Evolutionary conservation across 257 asterid species (phyloP).

Genomic region (Solanum chmielewskii): DNA sequence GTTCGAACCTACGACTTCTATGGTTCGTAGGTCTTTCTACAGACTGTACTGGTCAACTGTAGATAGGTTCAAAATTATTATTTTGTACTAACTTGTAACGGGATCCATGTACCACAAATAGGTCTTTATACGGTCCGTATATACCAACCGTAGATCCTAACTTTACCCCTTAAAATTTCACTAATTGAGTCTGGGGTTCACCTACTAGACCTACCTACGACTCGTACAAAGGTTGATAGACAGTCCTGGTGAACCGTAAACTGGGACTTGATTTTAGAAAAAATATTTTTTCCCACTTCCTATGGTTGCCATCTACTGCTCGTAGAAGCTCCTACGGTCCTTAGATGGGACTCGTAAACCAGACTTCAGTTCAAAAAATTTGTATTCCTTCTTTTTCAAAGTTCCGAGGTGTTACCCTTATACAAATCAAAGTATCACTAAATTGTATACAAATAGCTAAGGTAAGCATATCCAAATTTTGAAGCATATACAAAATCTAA

Average conservation of each 20-base stretch:
- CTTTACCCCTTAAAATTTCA: no score
- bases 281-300: not conserved
- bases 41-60: no score
- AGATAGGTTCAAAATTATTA: no score
- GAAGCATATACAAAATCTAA: not conserved
- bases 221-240: not conserved
- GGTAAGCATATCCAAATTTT: not conserved
- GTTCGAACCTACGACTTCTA: no score
- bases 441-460: not conserved
- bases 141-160: no score
- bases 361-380: not conserved
- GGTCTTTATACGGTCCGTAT: no score
- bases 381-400: not conserved
- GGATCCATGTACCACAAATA: no score
- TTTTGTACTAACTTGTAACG: no score
- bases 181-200: no score
- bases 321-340: not conserved
- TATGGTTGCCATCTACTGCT: not conserved
- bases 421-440: not conserved
- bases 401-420: not conserved
- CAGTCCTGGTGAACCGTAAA: not conserved
- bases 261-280: not conserved
- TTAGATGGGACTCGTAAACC: not conserved
- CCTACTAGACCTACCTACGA: not conserved
- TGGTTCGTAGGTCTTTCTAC: no score